Conservation (phyloP, 1,284 basidiomycete genomes). For the Rhizopogon hawkerae region DNA sequence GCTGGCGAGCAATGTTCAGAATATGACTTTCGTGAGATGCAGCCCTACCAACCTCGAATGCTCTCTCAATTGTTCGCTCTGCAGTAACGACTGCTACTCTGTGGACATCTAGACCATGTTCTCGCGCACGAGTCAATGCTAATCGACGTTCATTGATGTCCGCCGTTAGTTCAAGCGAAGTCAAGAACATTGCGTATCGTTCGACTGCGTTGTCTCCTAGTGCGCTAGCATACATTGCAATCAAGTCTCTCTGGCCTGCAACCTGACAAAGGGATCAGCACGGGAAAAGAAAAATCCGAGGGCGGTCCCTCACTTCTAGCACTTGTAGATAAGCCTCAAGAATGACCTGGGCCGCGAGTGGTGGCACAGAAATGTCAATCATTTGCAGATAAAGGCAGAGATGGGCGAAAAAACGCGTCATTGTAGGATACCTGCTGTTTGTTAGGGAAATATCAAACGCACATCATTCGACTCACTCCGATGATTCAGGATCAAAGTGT, state of each 20-base stretch:
- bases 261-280: conserved; percentile 30
- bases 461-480: conserved; percentile 47
- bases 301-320: conserved; percentile 53
- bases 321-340: conserved; percentile 86
- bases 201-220: conserved; percentile 89
- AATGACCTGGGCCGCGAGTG: conserved; percentile 71
- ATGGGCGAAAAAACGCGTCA: conserved; percentile 91
- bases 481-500: conserved; percentile 37
- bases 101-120: conserved; percentile 78
- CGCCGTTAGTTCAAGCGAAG: conserved; percentile 68
- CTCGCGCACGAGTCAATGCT: conserved; percentile 70
- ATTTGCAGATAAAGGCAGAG: conserved; percentile 86
- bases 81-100: conserved; percentile 79
- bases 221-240: conserved; percentile 90
- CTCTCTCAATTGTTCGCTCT: conserved; percentile 66
- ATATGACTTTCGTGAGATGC: conserved; percentile 1
- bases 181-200: conserved; percentile 87
- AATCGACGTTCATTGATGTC: conserved; percentile 61
- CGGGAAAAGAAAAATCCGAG: neutral
- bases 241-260: conserved; percentile 77
- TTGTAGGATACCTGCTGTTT: conserved; percentile 46
- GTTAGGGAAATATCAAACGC: conserved; percentile 5
- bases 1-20: conserved; percentile 26
- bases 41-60: conserved; percentile 50
- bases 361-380: conserved; percentile 68